phyloP scores from a whole-genome alignment of 306 rosid species.

The Vachellia collinsii region DNA sequence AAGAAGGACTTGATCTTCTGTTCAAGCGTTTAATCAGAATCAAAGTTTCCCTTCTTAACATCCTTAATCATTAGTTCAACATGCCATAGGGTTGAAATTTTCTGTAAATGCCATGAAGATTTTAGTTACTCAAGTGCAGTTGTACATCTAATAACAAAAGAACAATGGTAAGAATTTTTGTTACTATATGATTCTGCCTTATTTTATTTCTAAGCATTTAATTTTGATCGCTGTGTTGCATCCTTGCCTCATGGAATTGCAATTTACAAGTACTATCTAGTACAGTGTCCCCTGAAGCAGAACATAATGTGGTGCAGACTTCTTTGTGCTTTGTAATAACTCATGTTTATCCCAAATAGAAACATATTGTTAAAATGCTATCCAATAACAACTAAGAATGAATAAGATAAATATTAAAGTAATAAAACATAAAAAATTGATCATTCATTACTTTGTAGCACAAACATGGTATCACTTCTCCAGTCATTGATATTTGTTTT shows the following conservation, averaged over 20 bases:
- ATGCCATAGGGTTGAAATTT: slow-evolving; percentile 18
- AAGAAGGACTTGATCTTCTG: slow-evolving; percentile 40
- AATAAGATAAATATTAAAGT: neutral
- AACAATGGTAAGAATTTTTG: slow-evolving; percentile 3
- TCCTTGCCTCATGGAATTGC: slow-evolving; percentile 2
- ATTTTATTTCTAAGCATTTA: neutral
- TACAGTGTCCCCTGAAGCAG: neutral
- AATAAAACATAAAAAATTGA: neutral
- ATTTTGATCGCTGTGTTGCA: neutral
- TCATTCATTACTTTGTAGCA: neutral
- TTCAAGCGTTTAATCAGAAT: slow-evolving; percentile 42
- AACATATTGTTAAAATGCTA: neutral
- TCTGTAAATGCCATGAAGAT: slow-evolving; percentile 29
- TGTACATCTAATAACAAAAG: slow-evolving; percentile 33
- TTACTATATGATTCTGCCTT: slow-evolving; percentile 17
- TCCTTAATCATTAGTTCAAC: slow-evolving; percentile 37
- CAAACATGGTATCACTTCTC: neutral
- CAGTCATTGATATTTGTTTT: neutral
- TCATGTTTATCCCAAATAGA: neutral
- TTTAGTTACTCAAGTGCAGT: slow-evolving; percentile 11
- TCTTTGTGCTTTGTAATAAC: neutral
- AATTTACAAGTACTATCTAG: neutral
- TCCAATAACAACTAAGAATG: slow-evolving; percentile 3
- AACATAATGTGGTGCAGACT: neutral
- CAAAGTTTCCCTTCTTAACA: slow-evolving; percentile 44